Percentiles rank a stretch among this genome's conserved stretches.
Conservation (phyloP, 768 basidiomycete genomes). For the Suillus subalutaceus region DNA sequence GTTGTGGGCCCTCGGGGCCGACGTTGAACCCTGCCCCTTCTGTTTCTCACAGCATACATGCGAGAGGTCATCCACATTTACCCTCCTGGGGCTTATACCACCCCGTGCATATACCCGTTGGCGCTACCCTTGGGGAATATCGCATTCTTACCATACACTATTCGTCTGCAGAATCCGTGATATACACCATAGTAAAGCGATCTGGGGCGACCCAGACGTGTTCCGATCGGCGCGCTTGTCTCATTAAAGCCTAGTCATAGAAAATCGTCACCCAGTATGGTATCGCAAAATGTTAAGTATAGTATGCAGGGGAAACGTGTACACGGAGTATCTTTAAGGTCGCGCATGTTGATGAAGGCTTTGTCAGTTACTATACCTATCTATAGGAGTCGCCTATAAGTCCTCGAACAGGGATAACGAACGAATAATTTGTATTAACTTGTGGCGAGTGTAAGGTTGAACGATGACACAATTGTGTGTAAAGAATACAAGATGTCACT, state of each 20-base stretch:
- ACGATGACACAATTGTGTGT: not conserved
- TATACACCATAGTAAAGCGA: too few relatives aligned
- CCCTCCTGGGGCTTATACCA: slow-evolving; percentile 18
- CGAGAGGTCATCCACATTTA: slow-evolving; percentile 41
- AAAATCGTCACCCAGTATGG: slow-evolving; percentile 1
- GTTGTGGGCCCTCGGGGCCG: slow-evolving; percentile 28
- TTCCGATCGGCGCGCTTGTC: not conserved
- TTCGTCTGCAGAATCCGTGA: not conserved
- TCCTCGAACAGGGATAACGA: not conserved
- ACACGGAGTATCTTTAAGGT: not conserved
- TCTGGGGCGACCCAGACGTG: too few relatives aligned
- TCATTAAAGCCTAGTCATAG: not conserved
- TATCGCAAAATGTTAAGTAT: slow-evolving; percentile 2
- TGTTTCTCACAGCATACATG: slow-evolving; percentile 35
- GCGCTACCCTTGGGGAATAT: not conserved
- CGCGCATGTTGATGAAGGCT: not conserved
- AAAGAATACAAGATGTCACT: not conserved
- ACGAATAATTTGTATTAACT: slow-evolving; percentile 2
- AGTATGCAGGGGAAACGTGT: not conserved
- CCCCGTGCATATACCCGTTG: not conserved
- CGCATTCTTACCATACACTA: not conserved
- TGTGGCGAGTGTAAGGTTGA: not conserved
- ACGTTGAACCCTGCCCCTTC: slow-evolving; percentile 30
- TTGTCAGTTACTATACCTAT: not conserved
- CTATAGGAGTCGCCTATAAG: not conserved